Evolutionary conservation across 2,329 filamentous ascomycete species (phyloP), one percentile per base, ranked within the genome.

Genomic region (Calcarisporium arbuscula): DNA sequence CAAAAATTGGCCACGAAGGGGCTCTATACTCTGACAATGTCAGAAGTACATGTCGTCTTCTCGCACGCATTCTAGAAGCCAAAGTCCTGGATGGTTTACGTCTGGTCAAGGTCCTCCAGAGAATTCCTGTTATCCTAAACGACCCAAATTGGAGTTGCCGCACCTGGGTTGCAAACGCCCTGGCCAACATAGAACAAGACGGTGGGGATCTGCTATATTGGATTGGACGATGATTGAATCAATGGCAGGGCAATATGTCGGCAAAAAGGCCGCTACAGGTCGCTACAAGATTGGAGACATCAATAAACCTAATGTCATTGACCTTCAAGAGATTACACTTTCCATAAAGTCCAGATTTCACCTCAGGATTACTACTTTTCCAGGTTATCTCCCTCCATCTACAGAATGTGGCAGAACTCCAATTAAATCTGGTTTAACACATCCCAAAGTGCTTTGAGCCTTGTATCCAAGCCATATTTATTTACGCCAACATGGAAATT

Each of bases 71-170:
- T 36, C 4, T 58, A 10, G 52, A 65, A 33, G 61, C 54, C 21
- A 67, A 68, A 42, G 39, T 67, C 19, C 43, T 49, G 15, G 48
- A 66, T 37, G 46, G 58, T 30, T 14, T 38, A 12, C 48, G 51
- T 1, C 50, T 67, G 4, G 19, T 54, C 11, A 32, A 48, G 1
- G 55, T 62, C 19, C 32, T 67, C 5, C 49, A 49, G 14, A 23
- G 29, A 2, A 43, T 53, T 5, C 56, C 58, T 5, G 39, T 67
- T 6, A 38, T 58, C 4, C 49, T 60, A 30, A 40, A 44, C 28
- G 52, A 65, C 28, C 49, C 51, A 6, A 45, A 42, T 28, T 68
- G 61, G 57, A 54, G 53, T 14, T 66, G 60, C 39, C 54, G 57
- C 5, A 49, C 47, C 5, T 70, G 63, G 64, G 46, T 64, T 6